Evolutionary conservation across 345 rosid genomes (phyloP), one percentile per base, ranked within the genome.

Genomic region (Leavenworthia alabamica): DNA sequence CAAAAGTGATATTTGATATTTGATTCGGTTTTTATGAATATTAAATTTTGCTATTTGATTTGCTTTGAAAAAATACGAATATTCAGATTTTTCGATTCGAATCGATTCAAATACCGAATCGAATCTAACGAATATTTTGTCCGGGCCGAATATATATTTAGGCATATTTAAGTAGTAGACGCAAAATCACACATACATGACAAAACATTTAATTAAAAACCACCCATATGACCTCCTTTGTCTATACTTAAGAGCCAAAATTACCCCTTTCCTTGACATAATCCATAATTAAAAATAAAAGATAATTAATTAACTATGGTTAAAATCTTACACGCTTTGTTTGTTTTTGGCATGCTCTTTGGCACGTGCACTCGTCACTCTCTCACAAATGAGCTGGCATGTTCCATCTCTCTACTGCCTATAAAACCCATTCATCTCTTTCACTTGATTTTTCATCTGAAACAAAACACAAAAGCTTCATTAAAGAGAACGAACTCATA

Each of bases 291-390:
- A 43, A 59, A 7, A 26, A 26, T n/a, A n/a, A n/a, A n/a, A n/a
- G n/a, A n/a, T n/a, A n/a, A n/a, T n/a, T n/a, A n/a, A n/a, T n/a
- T n/a, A n/a, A n/a, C n/a, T n/a, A n/a, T 60, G 73, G 74, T 70
- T 68, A 62, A n/a, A 56, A 63, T 63, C 65, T 71, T 54, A 63
- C 75, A 64, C 75, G 70, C 70, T 58, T 22, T 69, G 33, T 62
- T 36, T 50, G n/a, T 40, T 51, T 44, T 29, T 32, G 1, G 67
- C 76, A 72, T 72, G 76, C 43, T 60, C 72, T 37, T 66, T 1
- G 52, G 66, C 76, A 72, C 76, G 68, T 72, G 76, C 72, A 46
- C 56, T 72, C 51, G 44, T 60, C 67, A 69, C 71, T 52, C 76
- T 53, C 47, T 12, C 51, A 39, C 14, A 46, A 35, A 65, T 66